Base-by-base conservation (phyloP, 2,329 filamentous ascomycete genomes). In the Aspergillus ibericus region DNA sequence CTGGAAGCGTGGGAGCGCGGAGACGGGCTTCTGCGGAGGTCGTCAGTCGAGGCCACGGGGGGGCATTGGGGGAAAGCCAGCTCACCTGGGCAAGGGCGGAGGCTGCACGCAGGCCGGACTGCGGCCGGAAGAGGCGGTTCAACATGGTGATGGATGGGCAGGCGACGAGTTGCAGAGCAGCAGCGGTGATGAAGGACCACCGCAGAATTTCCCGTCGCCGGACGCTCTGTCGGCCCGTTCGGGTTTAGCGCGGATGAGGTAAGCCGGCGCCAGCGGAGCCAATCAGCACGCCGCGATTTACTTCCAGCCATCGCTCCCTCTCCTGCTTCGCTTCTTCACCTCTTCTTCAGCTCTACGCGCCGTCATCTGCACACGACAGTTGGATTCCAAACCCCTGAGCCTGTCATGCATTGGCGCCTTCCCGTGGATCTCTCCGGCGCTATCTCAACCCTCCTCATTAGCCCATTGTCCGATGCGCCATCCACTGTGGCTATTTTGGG, bases 101-200 rank as follows among this genome's bases (percentile, higher is more conserved):
- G 53, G 66, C 72, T 51, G 75, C 72, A 65, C 77, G 77, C 72
- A 80, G 73, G 63, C 72, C 70, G 62, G 71, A 68, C 71, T 77
- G 75, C 75, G 77, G 77, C 76, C 78, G 72, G 67, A 72, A 64
- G 60, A 76, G 63, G 67, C 73, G 71, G 69, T 75, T 73, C 66
- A 79, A 70, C 73, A 80, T 78, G 68, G 73, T 76, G 72, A 66
- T 63, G 65, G 56, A 60, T 52, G 35, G 53, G 40, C 49, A 47
- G 47, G 50, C 44, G 53, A 55, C 50, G 61, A 61, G 56, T 53
- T 62, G 52, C 48, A 35, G 44, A 55, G 55, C 60, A 63, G 54
- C 64, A 63, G 60, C 56, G 60, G 60, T 58, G 53, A 62, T 59
- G 56, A 55, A 56, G 53, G 56, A 59, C 62, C 59, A 55, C 64